phyloP scores from a whole-genome alignment of 805 yeast species.

The Jamesozyma spencerorum region DNA sequence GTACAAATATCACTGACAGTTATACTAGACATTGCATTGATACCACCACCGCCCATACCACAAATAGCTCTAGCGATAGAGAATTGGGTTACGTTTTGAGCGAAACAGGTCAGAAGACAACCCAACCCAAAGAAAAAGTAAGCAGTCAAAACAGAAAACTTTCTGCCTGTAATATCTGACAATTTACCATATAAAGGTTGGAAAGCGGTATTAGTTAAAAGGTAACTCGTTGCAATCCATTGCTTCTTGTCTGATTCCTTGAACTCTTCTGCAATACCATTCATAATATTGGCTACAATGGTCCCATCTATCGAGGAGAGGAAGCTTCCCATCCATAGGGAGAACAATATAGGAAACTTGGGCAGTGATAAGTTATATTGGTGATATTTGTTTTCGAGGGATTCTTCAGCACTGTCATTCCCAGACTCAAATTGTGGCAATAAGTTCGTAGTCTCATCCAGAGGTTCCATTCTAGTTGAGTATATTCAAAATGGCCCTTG shows the following conservation, averaged over 20 bases:
- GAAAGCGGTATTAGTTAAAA: conserved; percentile 55
- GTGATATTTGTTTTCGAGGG: conserved; percentile 20
- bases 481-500: no score
- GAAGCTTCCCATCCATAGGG: conserved; percentile 41
- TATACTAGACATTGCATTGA: conserved; percentile 65
- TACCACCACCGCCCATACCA: conserved; percentile 90
- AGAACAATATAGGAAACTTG: conserved; percentile 26
- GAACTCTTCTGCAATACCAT: conserved; percentile 40
- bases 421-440: conserved; percentile 4
- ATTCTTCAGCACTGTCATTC: conserved; percentile 2
- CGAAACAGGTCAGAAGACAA: conserved; percentile 35
- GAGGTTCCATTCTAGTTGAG: conserved; percentile 8
- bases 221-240: conserved; percentile 62
- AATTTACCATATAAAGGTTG: conserved; percentile 59
- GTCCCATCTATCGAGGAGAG: conserved; percentile 40
- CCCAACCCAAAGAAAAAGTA: conserved; percentile 38
- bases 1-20: conserved; percentile 71
- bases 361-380: conserved; percentile 21
- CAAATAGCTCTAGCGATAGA: conserved; percentile 58
- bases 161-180: conserved; percentile 48
- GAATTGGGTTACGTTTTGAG: conserved; percentile 30
- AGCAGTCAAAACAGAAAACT: conserved; percentile 34
- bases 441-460: conserved; percentile 15
- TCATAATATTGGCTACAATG: conserved; percentile 42
- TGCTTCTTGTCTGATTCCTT: conserved; percentile 39